phyloP scores from a whole-genome alignment of 2,329 filamentous ascomycete species.

The Pseudopithomyces chartarum region DNA sequence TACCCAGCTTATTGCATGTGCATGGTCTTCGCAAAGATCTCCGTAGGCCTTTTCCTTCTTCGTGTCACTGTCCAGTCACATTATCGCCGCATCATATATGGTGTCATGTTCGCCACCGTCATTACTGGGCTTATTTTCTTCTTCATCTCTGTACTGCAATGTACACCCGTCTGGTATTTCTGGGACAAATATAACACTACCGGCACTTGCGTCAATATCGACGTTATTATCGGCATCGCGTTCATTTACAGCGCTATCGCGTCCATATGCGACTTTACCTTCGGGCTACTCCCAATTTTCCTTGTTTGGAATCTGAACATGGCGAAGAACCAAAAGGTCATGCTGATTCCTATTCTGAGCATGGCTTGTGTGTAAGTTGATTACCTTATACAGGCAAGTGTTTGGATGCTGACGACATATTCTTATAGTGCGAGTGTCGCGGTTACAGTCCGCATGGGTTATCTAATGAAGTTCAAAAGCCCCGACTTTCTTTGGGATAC shows the following conservation, averaged over 20 bases:
- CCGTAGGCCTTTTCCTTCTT: conserved; percentile 42
- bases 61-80: conserved; percentile 35
- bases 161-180: conserved; percentile 55
- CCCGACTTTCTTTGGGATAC: conserved; percentile 44
- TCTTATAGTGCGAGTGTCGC: conserved; percentile 37
- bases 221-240: conserved; percentile 50
- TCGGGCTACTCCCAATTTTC: conserved; percentile 57
- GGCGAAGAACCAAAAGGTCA: conserved; percentile 52
- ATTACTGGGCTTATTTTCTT: conserved; percentile 49
- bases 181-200: conserved; percentile 49
- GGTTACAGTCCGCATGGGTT: conserved; percentile 41
- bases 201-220: conserved; percentile 49
- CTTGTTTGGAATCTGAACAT: conserved; percentile 59
- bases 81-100: conserved; percentile 44
- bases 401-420: neutral
- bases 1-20: conserved; percentile 39
- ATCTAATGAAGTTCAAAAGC: conserved; percentile 40
- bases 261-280: conserved; percentile 54
- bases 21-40: conserved; percentile 41
- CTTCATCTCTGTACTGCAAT: conserved; percentile 58
- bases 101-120: conserved; percentile 40
- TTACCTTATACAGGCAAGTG: no score
- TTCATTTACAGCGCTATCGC: conserved; percentile 55
- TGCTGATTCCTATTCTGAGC: conserved; percentile 54
- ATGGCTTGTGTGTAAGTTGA: conserved; percentile 57